These are phyloP conservation scores for Kwoniella shandongensis DNA, from an alignment of 768 basidiomycete genomes.

Conservation along the genomic window DNA sequence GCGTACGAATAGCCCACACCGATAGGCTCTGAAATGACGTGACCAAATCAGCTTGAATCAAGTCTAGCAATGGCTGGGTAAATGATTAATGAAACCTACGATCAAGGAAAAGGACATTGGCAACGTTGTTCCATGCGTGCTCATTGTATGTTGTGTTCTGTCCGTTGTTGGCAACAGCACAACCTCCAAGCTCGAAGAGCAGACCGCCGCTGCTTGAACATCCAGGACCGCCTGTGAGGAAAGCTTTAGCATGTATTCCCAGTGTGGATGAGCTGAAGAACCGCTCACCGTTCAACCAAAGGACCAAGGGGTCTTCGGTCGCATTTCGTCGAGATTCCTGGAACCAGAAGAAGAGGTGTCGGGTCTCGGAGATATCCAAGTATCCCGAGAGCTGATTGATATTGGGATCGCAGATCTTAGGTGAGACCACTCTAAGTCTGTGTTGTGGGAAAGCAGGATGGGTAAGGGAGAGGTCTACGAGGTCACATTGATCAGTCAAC, in stretches of 20 bases:
- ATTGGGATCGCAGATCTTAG: conserved; percentile 72
- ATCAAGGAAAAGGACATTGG: conserved; percentile 59
- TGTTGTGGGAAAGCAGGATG: conserved; percentile 52
- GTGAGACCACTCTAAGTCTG: conserved; percentile 53
- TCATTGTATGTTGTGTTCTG: conserved; percentile 61
- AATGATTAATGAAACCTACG: conserved; percentile 54
- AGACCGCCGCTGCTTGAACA: conserved; percentile 74
- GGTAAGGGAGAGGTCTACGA: conserved; percentile 44
- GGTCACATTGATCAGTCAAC: neutral
- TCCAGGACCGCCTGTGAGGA: conserved; percentile 40
- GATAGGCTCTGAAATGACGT: conserved; percentile 60
- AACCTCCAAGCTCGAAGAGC: conserved; percentile 90
- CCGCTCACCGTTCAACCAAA: conserved; percentile 62
- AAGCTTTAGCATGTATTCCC: conserved; percentile 6
- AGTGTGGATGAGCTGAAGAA: too few relatives aligned
- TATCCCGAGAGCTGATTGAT: conserved; percentile 82
- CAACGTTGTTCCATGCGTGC: conserved; percentile 78
- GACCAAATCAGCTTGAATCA: conserved; percentile 37
- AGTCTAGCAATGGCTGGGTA: conserved; percentile 4
- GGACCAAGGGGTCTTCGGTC: conserved; percentile 71
- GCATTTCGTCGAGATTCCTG: conserved; percentile 78
- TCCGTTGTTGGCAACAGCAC: conserved; percentile 69
- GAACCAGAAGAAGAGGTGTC: conserved; percentile 86
- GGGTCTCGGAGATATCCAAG: conserved; percentile 73
- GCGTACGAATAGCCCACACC: conserved; percentile 85